Evolutionary conservation across 768 basidiomycete genomes (phyloP), one percentile per base, ranked within the genome.

Genomic region (Suillus paluster): DNA sequence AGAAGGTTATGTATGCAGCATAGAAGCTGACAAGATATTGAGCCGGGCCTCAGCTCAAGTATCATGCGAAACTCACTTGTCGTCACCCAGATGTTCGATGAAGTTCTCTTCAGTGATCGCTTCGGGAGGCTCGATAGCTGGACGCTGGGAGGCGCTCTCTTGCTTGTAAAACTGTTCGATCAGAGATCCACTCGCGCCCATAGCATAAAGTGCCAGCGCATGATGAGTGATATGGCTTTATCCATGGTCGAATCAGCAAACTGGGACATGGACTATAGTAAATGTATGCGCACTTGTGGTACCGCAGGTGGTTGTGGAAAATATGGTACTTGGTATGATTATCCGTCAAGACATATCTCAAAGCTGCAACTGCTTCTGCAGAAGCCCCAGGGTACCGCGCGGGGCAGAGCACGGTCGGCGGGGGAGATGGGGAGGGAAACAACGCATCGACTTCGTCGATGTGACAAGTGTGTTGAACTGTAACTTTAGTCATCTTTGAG

Each of bases 321-420:
- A 81, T 75, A 57, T 87, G 84, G 68, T 77, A 75, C 52, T 73
- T 78, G 33, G 72, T 69, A 53, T 85, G 80, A 59, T 84, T 84
- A 5, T 85, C 83, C 61, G 79, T 81, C 53, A 87, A 71, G 10
- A 78, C 60, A 6, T 71, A 52, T 1, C 59, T 64, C 1, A 80
- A 54, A 3, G 71, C 61, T 38, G 64, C 42, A 57, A 76, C 72
- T 1, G 78, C 76, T 44, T 73, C 67, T 39, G 56, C 58, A 21
- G 59, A 55, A 39, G 64, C 59, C 5, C 74, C 63, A 9, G 60
- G 50, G 33, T 49, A 56, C n/a, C 42, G 42, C 27, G 52, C 19
- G n/a, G 63, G 63, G 14, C 36, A 62, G 19, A 57, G 45, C 2
- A 56, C 30, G 9, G 33, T 23, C 1, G 61, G 63, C 27, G 63